phyloP scores from a whole-genome alignment of 139 green algal species.

The Chlamydomonas schloesseri region DNA sequence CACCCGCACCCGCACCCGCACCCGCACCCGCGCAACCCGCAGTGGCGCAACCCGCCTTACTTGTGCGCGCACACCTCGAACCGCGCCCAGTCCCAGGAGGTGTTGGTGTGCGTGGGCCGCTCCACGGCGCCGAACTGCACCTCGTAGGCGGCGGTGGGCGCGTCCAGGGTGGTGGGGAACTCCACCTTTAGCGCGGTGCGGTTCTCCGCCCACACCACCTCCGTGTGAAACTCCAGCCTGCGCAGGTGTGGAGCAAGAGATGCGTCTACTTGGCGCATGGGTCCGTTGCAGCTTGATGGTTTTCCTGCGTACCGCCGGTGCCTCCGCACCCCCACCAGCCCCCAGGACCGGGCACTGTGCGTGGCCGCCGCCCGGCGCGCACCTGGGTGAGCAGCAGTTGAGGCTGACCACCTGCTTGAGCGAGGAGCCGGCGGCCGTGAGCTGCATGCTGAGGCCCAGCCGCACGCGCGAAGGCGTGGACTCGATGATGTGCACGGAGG shows the following conservation, averaged over 20 bases:
- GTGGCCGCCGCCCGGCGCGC: no score
- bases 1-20: no score
- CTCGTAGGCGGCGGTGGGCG: slow-evolving; percentile 48
- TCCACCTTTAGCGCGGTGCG: slow-evolving; percentile 49
- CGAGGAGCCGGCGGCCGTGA: slow-evolving; percentile 3
- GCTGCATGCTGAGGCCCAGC: slow-evolving; percentile 8
- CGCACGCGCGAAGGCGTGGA: slow-evolving; percentile 25
- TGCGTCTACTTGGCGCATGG: no score
- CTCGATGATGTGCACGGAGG: slow-evolving; percentile 43
- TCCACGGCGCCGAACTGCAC: slow-evolving; percentile 53
- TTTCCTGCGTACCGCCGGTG: no score
- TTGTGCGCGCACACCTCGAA: slow-evolving; percentile 58
- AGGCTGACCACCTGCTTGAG: slow-evolving; percentile 46
- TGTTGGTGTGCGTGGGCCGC: slow-evolving; percentile 55
- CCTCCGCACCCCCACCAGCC: no score
- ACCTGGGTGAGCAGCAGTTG: slow-evolving; percentile 15
- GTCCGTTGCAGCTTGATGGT: no score
- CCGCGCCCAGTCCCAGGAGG: slow-evolving; percentile 59
- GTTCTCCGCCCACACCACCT: slow-evolving; percentile 29
- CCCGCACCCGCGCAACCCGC: not conserved
- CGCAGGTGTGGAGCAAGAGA: no score
- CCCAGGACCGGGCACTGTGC: no score
- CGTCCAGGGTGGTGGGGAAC: slow-evolving; percentile 44
- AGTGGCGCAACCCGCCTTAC: not conserved
- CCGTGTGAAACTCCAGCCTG: slow-evolving; percentile 41